A percentile compares a stretch with the other conserved stretches of the same genome.
phyloP scores from a whole-genome alignment of 345 rosid genomes.

The Microcos paniculata region DNA sequence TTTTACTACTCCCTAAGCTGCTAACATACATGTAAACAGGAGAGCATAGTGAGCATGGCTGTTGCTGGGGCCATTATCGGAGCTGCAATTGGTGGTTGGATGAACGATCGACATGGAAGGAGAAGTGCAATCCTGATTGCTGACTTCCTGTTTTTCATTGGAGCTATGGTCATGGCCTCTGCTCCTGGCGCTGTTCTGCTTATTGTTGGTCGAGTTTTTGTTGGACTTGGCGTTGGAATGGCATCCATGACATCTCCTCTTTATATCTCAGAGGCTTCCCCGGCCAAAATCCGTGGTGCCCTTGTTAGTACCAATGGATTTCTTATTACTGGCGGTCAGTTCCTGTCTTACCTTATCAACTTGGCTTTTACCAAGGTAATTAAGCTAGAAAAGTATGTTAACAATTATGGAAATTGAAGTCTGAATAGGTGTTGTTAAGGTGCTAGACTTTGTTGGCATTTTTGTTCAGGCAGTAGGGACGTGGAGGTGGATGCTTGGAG shows the following conservation, averaged over 20 bases:
- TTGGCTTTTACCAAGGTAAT: conserved; percentile 68
- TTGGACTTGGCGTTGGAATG: conserved; percentile 90
- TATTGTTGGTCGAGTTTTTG: conserved; percentile 73
- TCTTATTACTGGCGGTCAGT: conserved; percentile 90
- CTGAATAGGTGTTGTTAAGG: not conserved
- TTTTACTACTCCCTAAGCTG: not conserved
- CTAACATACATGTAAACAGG: conserved; percentile 40
- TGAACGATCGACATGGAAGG: conserved; percentile 70
- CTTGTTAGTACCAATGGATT: conserved; percentile 83
- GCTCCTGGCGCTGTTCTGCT: conserved; percentile 60
- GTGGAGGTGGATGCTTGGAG: conserved; percentile 98
- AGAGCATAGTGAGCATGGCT: conserved; percentile 92
- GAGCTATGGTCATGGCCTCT: conserved; percentile 80
- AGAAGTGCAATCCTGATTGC: conserved; percentile 55
- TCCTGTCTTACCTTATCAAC: conserved; percentile 83
- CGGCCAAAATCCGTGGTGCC: conserved; percentile 82
- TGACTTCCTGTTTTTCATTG: conserved; percentile 68
- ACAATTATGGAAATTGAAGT: not conserved
- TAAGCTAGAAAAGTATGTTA: not conserved
- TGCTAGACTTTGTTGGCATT: not conserved
- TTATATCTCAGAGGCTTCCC: conserved; percentile 91
- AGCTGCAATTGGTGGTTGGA: conserved; percentile 86
- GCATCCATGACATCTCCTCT: conserved; percentile 92
- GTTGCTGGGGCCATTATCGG: conserved; percentile 84
- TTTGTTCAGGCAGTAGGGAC: conserved; percentile 58